Conservation (phyloP, 139 green algal genomes). For the Coccomyxa sp. region DNA sequence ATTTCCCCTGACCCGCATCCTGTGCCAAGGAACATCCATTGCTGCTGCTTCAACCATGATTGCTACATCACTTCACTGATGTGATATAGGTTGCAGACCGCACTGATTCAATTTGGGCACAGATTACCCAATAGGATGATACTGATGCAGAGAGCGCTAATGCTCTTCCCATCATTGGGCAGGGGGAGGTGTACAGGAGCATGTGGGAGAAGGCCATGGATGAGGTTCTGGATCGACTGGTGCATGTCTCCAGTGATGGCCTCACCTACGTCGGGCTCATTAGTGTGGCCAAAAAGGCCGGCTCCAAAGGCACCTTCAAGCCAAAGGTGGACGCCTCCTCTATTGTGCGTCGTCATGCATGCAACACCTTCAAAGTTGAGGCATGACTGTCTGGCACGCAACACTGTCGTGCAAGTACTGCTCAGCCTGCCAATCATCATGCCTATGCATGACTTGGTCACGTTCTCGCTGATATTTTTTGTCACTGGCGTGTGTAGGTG, state of each 20-base stretch:
- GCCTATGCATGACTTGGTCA: no score
- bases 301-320: no score
- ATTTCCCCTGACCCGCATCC: no score
- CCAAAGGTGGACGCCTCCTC: no score
- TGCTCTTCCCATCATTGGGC: not conserved
- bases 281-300: no score
- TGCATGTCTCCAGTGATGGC: not conserved
- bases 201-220: conserved; percentile 39
- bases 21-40: not conserved
- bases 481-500: no score
- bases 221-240: conserved; percentile 20
- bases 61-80: not conserved
- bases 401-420: not conserved
- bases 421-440: no score
- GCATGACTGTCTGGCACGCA: not conserved
- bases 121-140: not conserved
- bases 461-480: no score
- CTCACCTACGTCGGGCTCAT: no score
- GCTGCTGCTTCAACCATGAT: conserved; percentile 1
- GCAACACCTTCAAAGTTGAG: not conserved
- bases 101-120: not conserved
- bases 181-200: conserved; percentile 29
- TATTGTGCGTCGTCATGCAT: not conserved
- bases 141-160: not conserved
- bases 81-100: not conserved